Conservation (phyloP, 805 yeast genomes). For the Myxozyma monticola region DNA sequence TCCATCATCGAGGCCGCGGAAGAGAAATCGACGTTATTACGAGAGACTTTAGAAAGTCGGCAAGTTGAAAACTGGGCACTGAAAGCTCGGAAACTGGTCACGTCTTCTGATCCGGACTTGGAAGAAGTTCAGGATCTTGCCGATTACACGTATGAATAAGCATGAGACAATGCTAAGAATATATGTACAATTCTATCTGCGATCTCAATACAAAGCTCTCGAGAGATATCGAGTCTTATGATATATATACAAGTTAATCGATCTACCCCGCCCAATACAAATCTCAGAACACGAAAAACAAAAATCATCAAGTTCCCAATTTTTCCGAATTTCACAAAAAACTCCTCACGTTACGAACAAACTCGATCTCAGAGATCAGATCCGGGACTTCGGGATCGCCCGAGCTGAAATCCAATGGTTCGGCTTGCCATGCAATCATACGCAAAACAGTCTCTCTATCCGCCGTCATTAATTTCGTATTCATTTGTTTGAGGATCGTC, state of each 20-base stretch:
- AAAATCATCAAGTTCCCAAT: no score
- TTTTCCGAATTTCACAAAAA: constrained; percentile 1
- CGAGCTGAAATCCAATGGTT: constrained; percentile 49
- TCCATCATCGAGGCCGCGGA: constrained; percentile 26
- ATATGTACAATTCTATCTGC: no score
- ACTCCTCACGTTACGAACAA: constrained; percentile 10
- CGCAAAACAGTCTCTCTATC: constrained; percentile 30
- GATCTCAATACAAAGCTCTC: no score
- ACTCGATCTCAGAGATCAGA: constrained; percentile 13
- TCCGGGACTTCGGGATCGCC: constrained; percentile 39
- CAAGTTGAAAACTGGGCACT: constrained; percentile 8
- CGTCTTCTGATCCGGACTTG: neutral
- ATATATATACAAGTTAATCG: neutral
- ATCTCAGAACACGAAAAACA: neutral
- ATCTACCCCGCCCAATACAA: neutral
- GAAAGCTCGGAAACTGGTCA: constrained; percentile 6
- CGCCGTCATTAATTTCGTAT: constrained; percentile 45
- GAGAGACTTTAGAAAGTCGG: neutral
- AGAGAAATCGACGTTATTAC: constrained; percentile 12
- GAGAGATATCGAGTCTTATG: no score
- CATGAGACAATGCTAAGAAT: no score
- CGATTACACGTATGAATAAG: no score
- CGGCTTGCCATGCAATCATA: constrained; percentile 43
- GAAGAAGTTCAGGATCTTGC: no score
- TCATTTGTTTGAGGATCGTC: constrained; percentile 55